A percentile compares a stretch with the other conserved stretches of the same genome.
phyloP scores from a whole-genome alignment of 2,329 filamentous ascomycete genomes.

The Penicillium sp. region DNA sequence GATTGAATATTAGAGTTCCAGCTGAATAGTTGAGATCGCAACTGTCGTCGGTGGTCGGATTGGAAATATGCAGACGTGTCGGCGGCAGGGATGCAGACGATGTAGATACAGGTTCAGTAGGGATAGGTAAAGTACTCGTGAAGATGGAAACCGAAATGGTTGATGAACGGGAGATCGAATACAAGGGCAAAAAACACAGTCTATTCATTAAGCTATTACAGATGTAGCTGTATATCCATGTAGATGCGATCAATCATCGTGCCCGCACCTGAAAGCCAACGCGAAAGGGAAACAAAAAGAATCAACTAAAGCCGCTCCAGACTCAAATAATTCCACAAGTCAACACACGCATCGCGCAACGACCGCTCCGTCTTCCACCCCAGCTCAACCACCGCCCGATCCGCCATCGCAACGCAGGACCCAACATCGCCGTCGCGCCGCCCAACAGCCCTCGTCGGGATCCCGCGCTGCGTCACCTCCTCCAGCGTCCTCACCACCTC shows the following conservation, averaged over 20 bases:
- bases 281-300: background rate
- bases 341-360: conserved; percentile 37
- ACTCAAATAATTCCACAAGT: conserved; percentile 17
- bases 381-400: conserved; percentile 57
- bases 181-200: background rate
- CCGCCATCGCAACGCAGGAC: conserved; percentile 39
- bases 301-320: background rate
- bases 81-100: too few relatives aligned
- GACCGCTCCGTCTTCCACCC: conserved; percentile 42
- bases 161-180: too few relatives aligned
- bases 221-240: too few relatives aligned
- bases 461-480: conserved; percentile 27
- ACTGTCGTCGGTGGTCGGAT: too few relatives aligned
- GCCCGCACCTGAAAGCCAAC: background rate
- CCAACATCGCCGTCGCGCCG: conserved; percentile 43
- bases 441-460: conserved; percentile 33
- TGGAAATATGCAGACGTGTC: too few relatives aligned
- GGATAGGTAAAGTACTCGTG: too few relatives aligned
- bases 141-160: too few relatives aligned
- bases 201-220: background rate
- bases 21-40: too few relatives aligned
- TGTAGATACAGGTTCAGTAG: too few relatives aligned
- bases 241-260: background rate
- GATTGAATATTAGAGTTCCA: too few relatives aligned
- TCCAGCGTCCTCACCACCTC: conserved; percentile 43